Evolutionary conservation across 805 yeast species (phyloP).

Genomic region (Metschnikowia koreensis): DNA sequence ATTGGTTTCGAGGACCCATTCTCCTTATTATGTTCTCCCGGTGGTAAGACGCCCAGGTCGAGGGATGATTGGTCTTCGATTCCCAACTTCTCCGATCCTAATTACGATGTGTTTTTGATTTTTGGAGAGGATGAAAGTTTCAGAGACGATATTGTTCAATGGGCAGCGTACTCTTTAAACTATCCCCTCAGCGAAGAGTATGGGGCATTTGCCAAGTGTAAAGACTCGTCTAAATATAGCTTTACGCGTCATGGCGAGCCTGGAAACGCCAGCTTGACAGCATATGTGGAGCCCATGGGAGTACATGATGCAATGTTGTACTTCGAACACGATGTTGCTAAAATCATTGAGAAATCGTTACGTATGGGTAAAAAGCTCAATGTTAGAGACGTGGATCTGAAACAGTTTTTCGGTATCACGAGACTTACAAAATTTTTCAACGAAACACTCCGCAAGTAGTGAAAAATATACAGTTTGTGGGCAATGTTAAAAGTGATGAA

Average conservation of each 20-base stretch:
- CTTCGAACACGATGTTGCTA: constrained; percentile 13
- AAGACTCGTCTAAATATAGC: constrained; percentile 20
- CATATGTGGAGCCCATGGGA: constrained; percentile 18
- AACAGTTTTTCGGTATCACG: constrained; percentile 14
- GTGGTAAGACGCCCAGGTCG: constrained; percentile 22
- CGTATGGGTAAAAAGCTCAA: constrained; percentile 8
- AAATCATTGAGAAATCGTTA: constrained; percentile 4
- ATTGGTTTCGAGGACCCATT: constrained; percentile 16
- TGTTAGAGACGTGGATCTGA: constrained; percentile 13
- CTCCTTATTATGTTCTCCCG: constrained; percentile 25
- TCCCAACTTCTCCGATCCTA: constrained; percentile 28
- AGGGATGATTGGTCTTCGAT: constrained; percentile 33
- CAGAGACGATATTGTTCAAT: constrained; percentile 38
- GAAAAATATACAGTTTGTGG: not conserved
- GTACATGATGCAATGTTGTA: constrained; percentile 21
- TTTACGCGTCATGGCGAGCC: constrained; percentile 19
- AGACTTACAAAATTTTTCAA: constrained; percentile 17
- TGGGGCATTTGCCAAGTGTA: constrained; percentile 26
- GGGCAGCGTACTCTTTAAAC: constrained; percentile 33
- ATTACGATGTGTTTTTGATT: constrained; percentile 29
- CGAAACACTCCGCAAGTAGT: constrained; percentile 1
- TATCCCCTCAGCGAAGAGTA: constrained; percentile 26
- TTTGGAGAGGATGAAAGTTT: constrained; percentile 43
- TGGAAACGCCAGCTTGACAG: constrained; percentile 22
- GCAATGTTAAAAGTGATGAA: constrained; percentile 1